phyloP scores from a whole-genome alignment of 225 moss, liverwort and hornwort genomes.

The Takakia lepidozioides region DNA sequence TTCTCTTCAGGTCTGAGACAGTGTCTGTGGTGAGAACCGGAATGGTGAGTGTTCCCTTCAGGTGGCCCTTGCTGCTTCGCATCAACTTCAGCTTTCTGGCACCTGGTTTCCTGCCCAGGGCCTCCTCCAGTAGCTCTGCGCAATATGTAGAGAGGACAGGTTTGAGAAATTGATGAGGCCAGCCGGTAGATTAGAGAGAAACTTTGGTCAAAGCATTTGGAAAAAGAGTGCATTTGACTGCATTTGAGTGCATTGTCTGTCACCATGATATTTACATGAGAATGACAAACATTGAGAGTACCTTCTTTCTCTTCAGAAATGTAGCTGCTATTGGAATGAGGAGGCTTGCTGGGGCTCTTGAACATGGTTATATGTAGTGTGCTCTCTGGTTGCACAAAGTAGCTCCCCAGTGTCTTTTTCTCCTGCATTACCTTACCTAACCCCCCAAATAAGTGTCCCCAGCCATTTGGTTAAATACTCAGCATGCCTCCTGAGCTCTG shows the following conservation, averaged over 20 bases:
- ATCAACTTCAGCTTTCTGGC: conserved; percentile 72
- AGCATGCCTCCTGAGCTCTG: background rate
- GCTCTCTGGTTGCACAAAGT: conserved; percentile 70
- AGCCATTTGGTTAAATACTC: background rate
- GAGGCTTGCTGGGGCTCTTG: conserved; percentile 37
- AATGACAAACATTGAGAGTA: too few species aligned
- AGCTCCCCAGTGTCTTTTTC: conserved; percentile 68
- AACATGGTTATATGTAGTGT: conserved; percentile 63
- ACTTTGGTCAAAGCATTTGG: too few species aligned
- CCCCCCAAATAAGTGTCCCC: background rate
- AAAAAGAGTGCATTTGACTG: too few species aligned
- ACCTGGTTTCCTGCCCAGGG: conserved; percentile 32
- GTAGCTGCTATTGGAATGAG: conserved; percentile 18
- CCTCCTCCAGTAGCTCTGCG: conserved; percentile 12
- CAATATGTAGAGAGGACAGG: too few species aligned
- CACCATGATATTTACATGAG: too few species aligned
- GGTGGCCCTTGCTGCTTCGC: conserved; percentile 70
- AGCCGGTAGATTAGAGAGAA: too few species aligned
- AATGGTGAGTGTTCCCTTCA: conserved; percentile 70
- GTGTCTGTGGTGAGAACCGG: conserved; percentile 79
- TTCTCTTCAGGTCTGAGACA: conserved; percentile 75
- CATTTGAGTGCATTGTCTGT: too few species aligned
- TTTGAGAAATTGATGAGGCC: too few species aligned
- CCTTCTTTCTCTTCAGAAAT: conserved; percentile 39
- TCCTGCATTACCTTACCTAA: conserved; percentile 84